Base-by-base conservation (phyloP, 2,329 filamentous ascomycete genomes). In the Penicillium sp. region DNA sequence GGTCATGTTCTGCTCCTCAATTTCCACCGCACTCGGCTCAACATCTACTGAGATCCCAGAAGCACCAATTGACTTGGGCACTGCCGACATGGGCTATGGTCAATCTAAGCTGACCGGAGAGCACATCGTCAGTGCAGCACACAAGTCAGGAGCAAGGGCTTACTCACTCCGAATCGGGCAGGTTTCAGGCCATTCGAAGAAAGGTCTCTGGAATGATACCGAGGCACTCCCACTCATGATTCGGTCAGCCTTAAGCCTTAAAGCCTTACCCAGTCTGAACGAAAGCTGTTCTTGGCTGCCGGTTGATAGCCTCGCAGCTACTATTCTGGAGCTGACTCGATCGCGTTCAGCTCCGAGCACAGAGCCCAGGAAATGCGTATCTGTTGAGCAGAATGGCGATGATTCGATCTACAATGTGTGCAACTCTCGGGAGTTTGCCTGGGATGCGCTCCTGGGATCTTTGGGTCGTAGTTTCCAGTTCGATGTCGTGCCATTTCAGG, bases 1-100 rank as follows among this genome's bases (percentile, higher is more conserved):
- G 26, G 69, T 83, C 47, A 68, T 78, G 19, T 84, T 82, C 67
- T 84, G 81, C 68, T 83, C 81, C 1, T 82, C 80, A 0, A 75
- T 82, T 3, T 79, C 81, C 14, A 78, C 76, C 10, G 74, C 75
- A 1, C 56, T 68, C 3, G 52, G 29, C 0, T 54, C 56, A 3
- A 21, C 24, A 7, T 47, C 42, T 19, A 58, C 24, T n/a, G 51
- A 49, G 4, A 59, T 67, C 31, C 46, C 46, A 5, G 69, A 71
- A 50, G 42, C 39, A 1, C 61, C 65, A 0, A 47, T 58, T 3
- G 54, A 60, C 10, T 54, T 65, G 0, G 24, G 46, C 5, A 54
- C 37, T 24, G 68, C 67, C 0, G 63, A 68, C 4, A 69, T 72
- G 67, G 71, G 71, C 4, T 74, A 74, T 35, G 71, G 68, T 0